A percentile compares a stretch with the other conserved stretches of the same genome.
phyloP scores from a whole-genome alignment of 2,329 filamentous ascomycete genomes.

The Diaporthe batatas region DNA sequence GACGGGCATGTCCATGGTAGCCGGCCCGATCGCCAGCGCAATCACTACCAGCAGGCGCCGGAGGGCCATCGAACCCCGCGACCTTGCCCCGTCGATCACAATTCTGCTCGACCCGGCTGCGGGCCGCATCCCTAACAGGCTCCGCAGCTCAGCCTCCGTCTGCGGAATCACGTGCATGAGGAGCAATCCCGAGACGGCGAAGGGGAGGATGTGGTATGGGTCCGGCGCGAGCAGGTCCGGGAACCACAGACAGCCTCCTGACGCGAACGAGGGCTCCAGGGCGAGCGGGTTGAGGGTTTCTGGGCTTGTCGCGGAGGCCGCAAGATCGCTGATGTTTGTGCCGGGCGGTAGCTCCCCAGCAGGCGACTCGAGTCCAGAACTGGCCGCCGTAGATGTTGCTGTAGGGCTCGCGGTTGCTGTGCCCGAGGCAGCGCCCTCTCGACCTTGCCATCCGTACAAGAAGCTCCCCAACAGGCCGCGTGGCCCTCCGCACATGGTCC shows the following conservation, averaged over 20 bases:
- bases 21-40: constrained; percentile 51
- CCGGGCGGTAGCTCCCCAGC: constrained; percentile 26
- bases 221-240: constrained; percentile 65
- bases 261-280: constrained; percentile 54
- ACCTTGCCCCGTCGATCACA: constrained; percentile 19
- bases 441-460: constrained; percentile 44
- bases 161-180: constrained; percentile 52
- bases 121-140: constrained; percentile 46
- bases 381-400: constrained; percentile 10
- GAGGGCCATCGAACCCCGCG: constrained; percentile 42
- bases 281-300: constrained; percentile 27
- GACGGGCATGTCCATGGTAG: constrained; percentile 56
- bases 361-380: constrained; percentile 16
- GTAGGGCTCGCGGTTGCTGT: constrained; percentile 10
- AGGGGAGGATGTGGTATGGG: constrained; percentile 63
- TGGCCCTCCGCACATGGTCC: constrained; percentile 60
- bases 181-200: constrained; percentile 54
- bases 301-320: constrained; percentile 40
- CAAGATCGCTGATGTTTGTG: constrained; percentile 46
- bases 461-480: constrained; percentile 53
- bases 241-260: constrained; percentile 69
- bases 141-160: constrained; percentile 44
- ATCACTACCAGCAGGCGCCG: constrained; percentile 50
- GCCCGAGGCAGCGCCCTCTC: neutral
- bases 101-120: constrained; percentile 23